Evolutionary conservation across 768 basidiomycete genomes (phyloP), one percentile per base, ranked within the genome.

Genomic region (Infundibulicybe gibba): DNA sequence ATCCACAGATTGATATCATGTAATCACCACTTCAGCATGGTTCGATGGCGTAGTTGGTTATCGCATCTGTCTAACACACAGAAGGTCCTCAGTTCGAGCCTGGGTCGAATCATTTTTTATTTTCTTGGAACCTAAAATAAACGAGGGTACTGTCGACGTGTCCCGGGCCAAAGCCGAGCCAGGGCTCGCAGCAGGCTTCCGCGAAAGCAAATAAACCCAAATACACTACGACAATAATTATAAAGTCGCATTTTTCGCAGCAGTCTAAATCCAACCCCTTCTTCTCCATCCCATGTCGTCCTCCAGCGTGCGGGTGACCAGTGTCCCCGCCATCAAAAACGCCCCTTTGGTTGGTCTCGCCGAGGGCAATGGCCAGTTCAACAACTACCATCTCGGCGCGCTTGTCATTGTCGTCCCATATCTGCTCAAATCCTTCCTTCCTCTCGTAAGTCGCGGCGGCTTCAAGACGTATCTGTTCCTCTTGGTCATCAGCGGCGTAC

Each of bases 391-490:
- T 46, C 83, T 98, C 51, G 89, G 83, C 9, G 78, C 71, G 14
- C 75, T 84, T 61, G 74, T 97, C 62, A 61, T 97, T 55, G 75
- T 79, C 59, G 81, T 91, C 14, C 94, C 97, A 11, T 95, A 82
- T 70, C 31, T 97, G 49, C 65, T 95, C 65, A 94, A 94, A 63
- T 79, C 82, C 45, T 69, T 89, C 58, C 67, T 90, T 30, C 94
- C 94, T 32, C 63, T 95, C 51, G 79, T 98, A 63, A 85, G 75
- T 58, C 83, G 86, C 53, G 87, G 86, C 5, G 94, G 91, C 19
- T 82, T 89, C 70, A 90, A 83, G 65, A 89, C 87, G 35, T 94
- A 97, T 63, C 59, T 89, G 46, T 85, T 95, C 72, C 69, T 97
- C 34, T 68, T 90, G 47, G 49, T 87, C 44, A 40, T 97, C 43